phyloP scores from a whole-genome alignment of 495 filamentous ascomycete species.

The Pyrenula massariospora region DNA sequence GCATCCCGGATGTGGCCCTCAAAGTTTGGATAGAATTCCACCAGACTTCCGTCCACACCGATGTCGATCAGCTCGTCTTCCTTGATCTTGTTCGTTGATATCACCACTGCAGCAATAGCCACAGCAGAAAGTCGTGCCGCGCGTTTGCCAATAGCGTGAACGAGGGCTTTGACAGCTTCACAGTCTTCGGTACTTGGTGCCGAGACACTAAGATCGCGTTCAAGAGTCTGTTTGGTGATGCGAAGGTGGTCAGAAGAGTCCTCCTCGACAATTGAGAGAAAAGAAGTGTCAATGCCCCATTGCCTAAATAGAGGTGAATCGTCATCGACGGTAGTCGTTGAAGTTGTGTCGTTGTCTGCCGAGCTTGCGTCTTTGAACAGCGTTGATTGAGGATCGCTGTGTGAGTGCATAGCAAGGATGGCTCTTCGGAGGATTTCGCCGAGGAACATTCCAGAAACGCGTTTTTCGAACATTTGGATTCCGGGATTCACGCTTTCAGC shows the following conservation, averaged over 20 bases:
- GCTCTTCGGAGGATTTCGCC: constrained; percentile 83
- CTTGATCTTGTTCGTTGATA: constrained; percentile 58
- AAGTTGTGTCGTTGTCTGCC: constrained; percentile 49
- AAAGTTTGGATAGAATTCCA: constrained; percentile 88
- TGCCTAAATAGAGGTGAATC: constrained; percentile 58
- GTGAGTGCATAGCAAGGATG: constrained; percentile 43
- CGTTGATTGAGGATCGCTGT: constrained; percentile 44
- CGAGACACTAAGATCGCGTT: constrained; percentile 59
- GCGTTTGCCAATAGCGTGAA: constrained; percentile 74
- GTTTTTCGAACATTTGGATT: constrained; percentile 98
- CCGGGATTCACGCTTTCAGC: constrained; percentile 78
- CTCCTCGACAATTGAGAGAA: constrained; percentile 69
- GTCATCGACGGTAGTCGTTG: constrained; percentile 52
- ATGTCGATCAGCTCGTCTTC: constrained; percentile 63
- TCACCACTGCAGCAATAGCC: constrained; percentile 69
- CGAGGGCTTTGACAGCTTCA: constrained; percentile 66
- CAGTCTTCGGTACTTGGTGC: constrained; percentile 66
- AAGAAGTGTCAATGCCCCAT: constrained; percentile 83
- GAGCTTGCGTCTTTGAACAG: constrained; percentile 61
- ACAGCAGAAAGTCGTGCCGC: constrained; percentile 83
- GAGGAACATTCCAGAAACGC: constrained; percentile 95
- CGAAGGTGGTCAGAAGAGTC: constrained; percentile 55
- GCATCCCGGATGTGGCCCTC: constrained; percentile 68
- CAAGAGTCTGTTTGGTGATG: constrained; percentile 61
- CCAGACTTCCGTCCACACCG: constrained; percentile 80